Base-by-base conservation (phyloP, 306 rosid genomes). In the Rubus parviflorus region DNA sequence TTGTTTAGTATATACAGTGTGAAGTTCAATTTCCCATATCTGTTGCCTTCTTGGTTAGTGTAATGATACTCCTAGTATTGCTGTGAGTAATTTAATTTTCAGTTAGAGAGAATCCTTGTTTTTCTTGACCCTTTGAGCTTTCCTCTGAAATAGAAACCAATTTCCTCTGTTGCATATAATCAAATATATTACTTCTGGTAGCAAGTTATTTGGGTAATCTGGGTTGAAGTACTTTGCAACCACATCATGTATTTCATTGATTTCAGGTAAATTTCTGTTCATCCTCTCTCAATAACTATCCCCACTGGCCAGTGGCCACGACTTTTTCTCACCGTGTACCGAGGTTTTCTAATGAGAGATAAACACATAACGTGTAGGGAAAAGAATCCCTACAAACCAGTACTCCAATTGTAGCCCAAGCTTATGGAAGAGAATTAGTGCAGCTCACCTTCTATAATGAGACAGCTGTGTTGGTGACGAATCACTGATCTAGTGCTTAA, bases 1-100 rank as follows among this genome's bases (percentile, higher is more conserved):
- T 35, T 80, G 30, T 76, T 46, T 78, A 47, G 73, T 54, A 74
- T 47, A 79, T 22, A 68, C 22, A 60, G 74, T 52, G 62, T 80
- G 47, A 64, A 48, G 35, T 66, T 54, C 57, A 37, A 63, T 63
- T 37, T 7, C 57, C 47, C 3, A 40, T 2, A 73, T 58, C 38
- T 25, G 2, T 30, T 53, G 62, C n/a, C 38, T 68, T 12, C 20
- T 23, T 70, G 35, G 41, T 16, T 79, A 42, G 43, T 56, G 30
- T 71, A 5, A 8, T 20, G 35, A 30, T 42, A 42, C 46, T 4
- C 8, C 46, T 5, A 42, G 46, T 30, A 30, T 2, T 56, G 7
- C 35, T 58, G 6, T 16, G 7, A 58, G 40, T 58, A 15, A 25
- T 60, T 25, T 6, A 2, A 37, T 62, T 62, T 5, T 35, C 20